Evolutionary conservation across 2,329 filamentous ascomycete genomes (phyloP).

Genomic region (Aspergillus terreus): DNA sequence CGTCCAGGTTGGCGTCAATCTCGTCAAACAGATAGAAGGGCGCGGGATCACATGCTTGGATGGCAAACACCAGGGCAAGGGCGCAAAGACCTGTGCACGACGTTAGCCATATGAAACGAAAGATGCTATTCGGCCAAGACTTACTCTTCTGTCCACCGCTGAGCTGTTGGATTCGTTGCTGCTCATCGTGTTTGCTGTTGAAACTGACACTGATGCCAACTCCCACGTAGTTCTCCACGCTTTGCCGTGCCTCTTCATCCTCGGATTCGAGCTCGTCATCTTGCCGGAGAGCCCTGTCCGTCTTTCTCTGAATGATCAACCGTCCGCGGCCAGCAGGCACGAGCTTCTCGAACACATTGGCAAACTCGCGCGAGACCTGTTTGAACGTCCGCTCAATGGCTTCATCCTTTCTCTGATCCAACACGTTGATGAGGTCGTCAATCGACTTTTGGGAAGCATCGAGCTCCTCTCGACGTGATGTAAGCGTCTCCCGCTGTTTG

Average conservation of each 20-base stretch:
- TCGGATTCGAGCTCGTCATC: slow-evolving; percentile 67
- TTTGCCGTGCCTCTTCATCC: slow-evolving; percentile 56
- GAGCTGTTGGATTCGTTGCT: slow-evolving; percentile 95
- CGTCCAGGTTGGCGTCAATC: slow-evolving; percentile 96
- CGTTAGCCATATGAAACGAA: slow-evolving; percentile 2
- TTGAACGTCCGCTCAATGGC: slow-evolving; percentile 98
- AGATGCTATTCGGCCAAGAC: slow-evolving; percentile 23
- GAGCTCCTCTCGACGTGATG: slow-evolving; percentile 79
- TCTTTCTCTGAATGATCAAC: slow-evolving; percentile 86
- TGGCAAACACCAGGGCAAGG: slow-evolving; percentile 97
- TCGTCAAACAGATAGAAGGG: slow-evolving; percentile 99
- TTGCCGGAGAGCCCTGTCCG: slow-evolving; percentile 63
- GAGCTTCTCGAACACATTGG: slow-evolving; percentile 87
- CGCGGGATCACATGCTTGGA: slow-evolving; percentile 93
- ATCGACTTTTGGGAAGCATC: slow-evolving; percentile 84
- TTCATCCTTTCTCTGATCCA: slow-evolving; percentile 95
- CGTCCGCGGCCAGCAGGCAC: slow-evolving; percentile 90
- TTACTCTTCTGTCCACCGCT: slow-evolving; percentile 96
- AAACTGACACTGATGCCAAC: slow-evolving; percentile 97
- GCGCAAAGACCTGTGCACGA: slow-evolving; percentile 71
- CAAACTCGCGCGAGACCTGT: slow-evolving; percentile 91
- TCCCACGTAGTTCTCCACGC: slow-evolving; percentile 91
- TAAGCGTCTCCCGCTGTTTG: slow-evolving; percentile 80
- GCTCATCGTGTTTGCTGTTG: slow-evolving; percentile 97
- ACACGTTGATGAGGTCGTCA: slow-evolving; percentile 83